Evolutionary conservation across 163 green algal species (phyloP).

Genomic region (Scenedesmus sp.): DNA sequence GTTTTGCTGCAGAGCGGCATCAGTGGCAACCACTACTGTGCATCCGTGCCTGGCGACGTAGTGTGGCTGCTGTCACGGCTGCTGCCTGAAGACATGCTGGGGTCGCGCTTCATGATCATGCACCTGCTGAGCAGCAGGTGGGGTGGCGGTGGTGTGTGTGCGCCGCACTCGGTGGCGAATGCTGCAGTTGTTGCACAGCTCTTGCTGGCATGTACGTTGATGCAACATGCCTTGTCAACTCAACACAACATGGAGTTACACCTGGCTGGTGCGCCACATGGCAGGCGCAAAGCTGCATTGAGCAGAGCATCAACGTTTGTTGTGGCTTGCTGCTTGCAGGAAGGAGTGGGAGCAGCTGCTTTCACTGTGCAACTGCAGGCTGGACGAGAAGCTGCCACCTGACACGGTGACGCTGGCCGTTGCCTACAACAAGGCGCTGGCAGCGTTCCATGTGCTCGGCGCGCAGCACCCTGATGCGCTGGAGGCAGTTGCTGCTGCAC

Average conservation of each 20-base stretch:
- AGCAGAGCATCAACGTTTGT: no score
- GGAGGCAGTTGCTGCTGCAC: not conserved
- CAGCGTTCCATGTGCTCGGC: not conserved
- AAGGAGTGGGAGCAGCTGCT: not conserved
- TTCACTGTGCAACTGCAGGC: not conserved
- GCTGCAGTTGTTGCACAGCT: no score
- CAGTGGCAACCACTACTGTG: not conserved
- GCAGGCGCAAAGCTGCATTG: no score
- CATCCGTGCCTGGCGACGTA: not conserved
- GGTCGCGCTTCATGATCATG: not conserved
- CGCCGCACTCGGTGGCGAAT: no score
- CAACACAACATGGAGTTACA: no score
- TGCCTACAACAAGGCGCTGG: not conserved
- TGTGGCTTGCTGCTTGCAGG: no score
- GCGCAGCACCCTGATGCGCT: not conserved
- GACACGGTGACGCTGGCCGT: not conserved
- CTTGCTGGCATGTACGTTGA: no score
- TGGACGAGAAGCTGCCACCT: not conserved
- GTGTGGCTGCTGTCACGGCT: not conserved
- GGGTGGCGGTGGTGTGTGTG: not conserved
- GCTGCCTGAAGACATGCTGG: not conserved
- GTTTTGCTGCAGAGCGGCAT: not conserved
- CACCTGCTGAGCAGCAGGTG: slow-evolving; percentile 1
- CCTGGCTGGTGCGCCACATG: no score
- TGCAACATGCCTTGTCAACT: no score